Evolutionary conservation across 2,329 filamentous ascomycete genomes (phyloP), one percentile per base, ranked within the genome.

Genomic region (Colletotrichum trifolii): DNA sequence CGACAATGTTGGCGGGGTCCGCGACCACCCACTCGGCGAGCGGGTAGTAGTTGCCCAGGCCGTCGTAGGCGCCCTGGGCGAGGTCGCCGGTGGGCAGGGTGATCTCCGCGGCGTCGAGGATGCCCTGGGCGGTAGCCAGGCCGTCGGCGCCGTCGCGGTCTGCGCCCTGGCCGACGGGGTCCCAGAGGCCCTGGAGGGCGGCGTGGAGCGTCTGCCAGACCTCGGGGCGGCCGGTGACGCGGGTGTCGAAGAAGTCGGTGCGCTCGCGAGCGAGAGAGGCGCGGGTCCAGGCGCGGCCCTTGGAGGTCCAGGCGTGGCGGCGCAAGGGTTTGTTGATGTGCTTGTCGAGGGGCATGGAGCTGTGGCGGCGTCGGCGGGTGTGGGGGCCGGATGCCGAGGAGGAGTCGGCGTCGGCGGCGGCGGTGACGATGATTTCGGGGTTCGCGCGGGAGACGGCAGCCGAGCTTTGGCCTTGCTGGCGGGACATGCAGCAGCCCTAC

Each of bases 171-270:
- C 64, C 67, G 33, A 86, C 83, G 0, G 84, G 81, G 10, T 83
- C 83, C 79, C 90, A 90, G 67, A 97, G 75, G 7, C 92, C 80
- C 66, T 91, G 86, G 15, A 93, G 82, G 0, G 89, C 91, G 1
- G 88, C 81, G 49, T 85, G 85, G 12, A 97, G 77, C 0, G 92
- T 90, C 70, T 87, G 87, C 95, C 95, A 98, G 34, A 96, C 85
- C 76, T 97, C 92, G 5, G 84, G 73, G 4, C 88, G 85, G 2
- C 93, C 93, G 0, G 91, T 91, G 13, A 96, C 92, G 50, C 93
- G 83, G 2, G 94, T 97, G 67, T 97, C 94, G 77, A 97, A 98
- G 82, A 96, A 97, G 67, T 93, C 93, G 53, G 79, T 80, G 53
- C 95, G 87, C 78, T 97, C 92, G 38, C 83, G 83, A 64, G 88